phyloP scores from a whole-genome alignment of 345 rosid species.

The Eutrema japonicum region DNA sequence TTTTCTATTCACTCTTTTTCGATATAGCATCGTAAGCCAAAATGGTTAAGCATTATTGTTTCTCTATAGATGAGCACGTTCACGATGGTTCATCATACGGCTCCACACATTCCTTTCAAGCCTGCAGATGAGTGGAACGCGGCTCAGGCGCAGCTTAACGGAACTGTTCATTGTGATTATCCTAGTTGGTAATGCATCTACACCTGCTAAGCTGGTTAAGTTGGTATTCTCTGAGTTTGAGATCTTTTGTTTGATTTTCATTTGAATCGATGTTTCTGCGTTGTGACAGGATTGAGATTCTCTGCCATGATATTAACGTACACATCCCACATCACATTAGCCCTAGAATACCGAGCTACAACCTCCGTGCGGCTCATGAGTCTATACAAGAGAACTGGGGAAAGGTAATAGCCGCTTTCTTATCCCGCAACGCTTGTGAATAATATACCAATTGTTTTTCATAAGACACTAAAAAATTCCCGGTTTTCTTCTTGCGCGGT shows the following conservation, averaged over 20 bases:
- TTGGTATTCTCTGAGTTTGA: conserved; percentile 11
- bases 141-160: conserved; percentile 86
- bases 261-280: conserved; percentile 18
- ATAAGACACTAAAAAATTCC: not conserved
- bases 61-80: conserved; percentile 87
- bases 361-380: conserved; percentile 70
- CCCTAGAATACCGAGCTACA: conserved; percentile 87
- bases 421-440: not conserved
- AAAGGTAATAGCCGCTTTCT: conserved; percentile 53
- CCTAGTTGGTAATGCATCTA: conserved; percentile 66
- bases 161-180: conserved; percentile 94
- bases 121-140: conserved; percentile 79
- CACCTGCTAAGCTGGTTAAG: not conserved
- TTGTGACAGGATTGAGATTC: conserved; percentile 79
- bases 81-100: conserved; percentile 98
- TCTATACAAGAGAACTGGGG: conserved; percentile 95
- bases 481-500: not conserved
- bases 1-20: not conserved
- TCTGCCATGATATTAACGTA: conserved; percentile 86
- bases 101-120: conserved; percentile 94
- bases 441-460: not conserved
- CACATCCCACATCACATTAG: conserved; percentile 85
- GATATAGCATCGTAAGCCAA: conserved; percentile 1
- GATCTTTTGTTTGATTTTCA: conserved; percentile 1
- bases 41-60: conserved; percentile 19